phyloP scores from a whole-genome alignment of 1,284 basidiomycete species.

The Cutaneotrichosporon sp. region DNA sequence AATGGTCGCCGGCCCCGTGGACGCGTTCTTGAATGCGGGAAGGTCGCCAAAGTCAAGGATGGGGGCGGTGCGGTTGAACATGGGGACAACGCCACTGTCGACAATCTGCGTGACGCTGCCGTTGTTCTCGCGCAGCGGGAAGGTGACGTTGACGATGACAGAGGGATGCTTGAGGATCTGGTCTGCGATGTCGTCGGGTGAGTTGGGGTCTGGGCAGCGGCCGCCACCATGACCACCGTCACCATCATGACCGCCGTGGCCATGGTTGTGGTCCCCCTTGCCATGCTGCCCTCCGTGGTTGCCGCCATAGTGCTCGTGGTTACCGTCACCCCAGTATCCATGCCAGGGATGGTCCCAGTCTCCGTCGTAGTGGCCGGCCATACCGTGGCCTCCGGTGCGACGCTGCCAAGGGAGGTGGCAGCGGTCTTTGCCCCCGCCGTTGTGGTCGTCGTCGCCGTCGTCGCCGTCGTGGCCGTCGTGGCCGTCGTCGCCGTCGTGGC shows the following conservation, averaged over 20 bases:
- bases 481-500: background rate
- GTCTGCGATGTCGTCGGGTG: background rate
- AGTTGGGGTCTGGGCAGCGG: background rate
- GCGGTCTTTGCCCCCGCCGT: background rate
- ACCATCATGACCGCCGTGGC: background rate
- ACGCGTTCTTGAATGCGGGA: background rate
- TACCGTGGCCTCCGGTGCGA: background rate
- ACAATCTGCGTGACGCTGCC: slow-evolving; percentile 5
- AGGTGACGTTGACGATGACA: background rate
- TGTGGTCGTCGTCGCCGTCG: background rate
- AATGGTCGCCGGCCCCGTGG: slow-evolving; percentile 3
- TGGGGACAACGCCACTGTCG: slow-evolving; percentile 3
- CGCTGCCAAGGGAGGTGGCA: background rate
- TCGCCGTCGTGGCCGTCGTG: background rate
- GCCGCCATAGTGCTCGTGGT: background rate
- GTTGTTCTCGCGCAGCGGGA: slow-evolving; percentile 2
- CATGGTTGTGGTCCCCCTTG: background rate
- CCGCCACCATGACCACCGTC: background rate
- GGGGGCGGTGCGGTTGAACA: slow-evolving; percentile 3
- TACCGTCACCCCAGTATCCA: background rate
- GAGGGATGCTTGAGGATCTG: slow-evolving; percentile 7
- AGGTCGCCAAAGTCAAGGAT: background rate
- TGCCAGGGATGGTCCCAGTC: background rate
- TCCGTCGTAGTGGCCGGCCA: background rate
- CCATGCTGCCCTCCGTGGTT: background rate